A percentile compares a stretch with the other conserved stretches of the same genome.
Evolutionary conservation across 257 asterid genomes (phyloP).

Genomic region (Solanum medicagineum): DNA sequence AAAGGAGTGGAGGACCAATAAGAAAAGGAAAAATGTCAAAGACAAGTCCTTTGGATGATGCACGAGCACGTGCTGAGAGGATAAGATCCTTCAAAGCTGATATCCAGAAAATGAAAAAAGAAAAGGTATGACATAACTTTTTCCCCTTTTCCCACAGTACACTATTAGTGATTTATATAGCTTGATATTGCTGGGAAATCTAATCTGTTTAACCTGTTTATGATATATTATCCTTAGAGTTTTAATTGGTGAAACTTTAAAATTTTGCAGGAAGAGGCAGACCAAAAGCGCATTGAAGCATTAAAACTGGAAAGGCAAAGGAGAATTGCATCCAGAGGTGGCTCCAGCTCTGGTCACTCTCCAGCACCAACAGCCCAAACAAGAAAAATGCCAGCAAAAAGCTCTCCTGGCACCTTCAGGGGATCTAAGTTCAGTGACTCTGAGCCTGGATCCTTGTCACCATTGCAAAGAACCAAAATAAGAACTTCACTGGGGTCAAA

Average conservation of each 20-base stretch:
- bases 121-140: conserved; percentile 43
- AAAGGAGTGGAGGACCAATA: conserved; percentile 62
- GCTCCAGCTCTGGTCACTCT: conserved; percentile 31
- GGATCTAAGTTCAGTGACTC: conserved; percentile 88
- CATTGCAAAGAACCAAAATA: conserved; percentile 84
- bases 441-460: conserved; percentile 81
- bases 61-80: conserved; percentile 88
- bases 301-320: conserved; percentile 71
- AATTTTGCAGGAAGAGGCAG: conserved; percentile 62
- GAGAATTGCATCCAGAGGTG: conserved; percentile 70
- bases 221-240: background rate
- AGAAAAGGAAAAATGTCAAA: conserved; percentile 61
- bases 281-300: conserved; percentile 62
- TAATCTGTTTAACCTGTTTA: background rate
- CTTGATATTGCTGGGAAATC: background rate
- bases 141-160: background rate
- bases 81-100: conserved; percentile 88
- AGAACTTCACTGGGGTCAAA: conserved; percentile 43
- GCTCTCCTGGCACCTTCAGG: conserved; percentile 47
- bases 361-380: conserved; percentile 27
- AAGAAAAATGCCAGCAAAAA: conserved; percentile 46
- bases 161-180: background rate
- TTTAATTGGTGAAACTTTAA: background rate
- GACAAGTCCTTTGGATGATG: conserved; percentile 72
- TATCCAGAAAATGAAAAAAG: conserved; percentile 78